A percentile compares a stretch with the other conserved stretches of the same genome.
These are phyloP conservation scores for Gynochthodes officinalis DNA, from an alignment of 257 asterid genomes.

Conservation along the genomic window DNA sequence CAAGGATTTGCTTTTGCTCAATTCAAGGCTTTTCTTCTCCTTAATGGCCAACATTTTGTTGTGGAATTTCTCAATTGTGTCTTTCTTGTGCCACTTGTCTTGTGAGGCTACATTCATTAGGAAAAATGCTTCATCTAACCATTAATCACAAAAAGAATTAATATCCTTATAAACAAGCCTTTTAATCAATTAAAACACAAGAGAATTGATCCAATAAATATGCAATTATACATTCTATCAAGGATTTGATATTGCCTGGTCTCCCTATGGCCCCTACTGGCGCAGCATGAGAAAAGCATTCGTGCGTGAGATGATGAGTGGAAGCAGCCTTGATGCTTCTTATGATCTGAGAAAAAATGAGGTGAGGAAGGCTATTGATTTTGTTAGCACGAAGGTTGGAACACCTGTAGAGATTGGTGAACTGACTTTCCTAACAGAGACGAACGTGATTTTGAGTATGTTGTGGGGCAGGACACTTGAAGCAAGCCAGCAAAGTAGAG, in stretches of 20 bases:
- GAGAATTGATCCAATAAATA: too few relatives aligned
- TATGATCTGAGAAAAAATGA: constrained; percentile 33
- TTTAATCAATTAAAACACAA: too few relatives aligned
- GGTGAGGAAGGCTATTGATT: constrained; percentile 23
- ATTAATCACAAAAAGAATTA: too few relatives aligned
- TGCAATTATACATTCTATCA: too few relatives aligned
- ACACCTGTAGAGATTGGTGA: constrained; percentile 30
- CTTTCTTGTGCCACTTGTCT: too few relatives aligned
- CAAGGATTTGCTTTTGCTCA: too few relatives aligned
- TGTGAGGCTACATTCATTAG: too few relatives aligned
- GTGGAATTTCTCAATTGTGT: too few relatives aligned
- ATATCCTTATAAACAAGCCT: too few relatives aligned
- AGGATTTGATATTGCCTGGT: constrained; percentile 36
- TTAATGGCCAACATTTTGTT: too few relatives aligned
- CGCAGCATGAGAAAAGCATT: constrained; percentile 42
- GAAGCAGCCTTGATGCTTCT: constrained; percentile 30
- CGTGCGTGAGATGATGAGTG: constrained; percentile 42
- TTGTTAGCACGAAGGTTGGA: constrained; percentile 13
- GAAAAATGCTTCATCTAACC: too few relatives aligned
- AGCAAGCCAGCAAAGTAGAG: constrained; percentile 21
- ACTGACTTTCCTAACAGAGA: constrained; percentile 35
- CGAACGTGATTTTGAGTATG: constrained; percentile 40
- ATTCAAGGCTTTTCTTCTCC: too few relatives aligned
- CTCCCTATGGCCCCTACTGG: constrained; percentile 50
- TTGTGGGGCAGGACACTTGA: constrained; percentile 41